phyloP scores from a whole-genome alignment of 306 rosid species.

The Alnus rubra region DNA sequence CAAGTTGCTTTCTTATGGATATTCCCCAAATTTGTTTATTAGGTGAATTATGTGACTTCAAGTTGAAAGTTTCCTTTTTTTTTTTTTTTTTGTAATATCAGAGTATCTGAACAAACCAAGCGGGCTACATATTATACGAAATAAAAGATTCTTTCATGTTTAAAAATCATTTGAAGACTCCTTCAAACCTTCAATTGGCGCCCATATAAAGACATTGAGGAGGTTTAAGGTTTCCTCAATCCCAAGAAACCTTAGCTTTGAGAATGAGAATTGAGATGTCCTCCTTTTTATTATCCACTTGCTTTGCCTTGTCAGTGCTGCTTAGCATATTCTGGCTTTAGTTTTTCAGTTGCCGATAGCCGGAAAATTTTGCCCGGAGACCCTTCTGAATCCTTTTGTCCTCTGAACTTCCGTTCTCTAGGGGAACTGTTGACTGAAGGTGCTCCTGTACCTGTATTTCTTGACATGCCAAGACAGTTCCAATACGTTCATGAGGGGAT shows the following conservation, averaged over 20 bases:
- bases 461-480: slow-evolving; percentile 13
- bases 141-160: not conserved
- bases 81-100: not conserved
- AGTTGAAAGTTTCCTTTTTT: not conserved
- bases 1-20: not conserved
- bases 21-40: not conserved
- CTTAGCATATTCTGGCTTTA: not conserved
- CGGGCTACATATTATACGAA: not conserved
- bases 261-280: no score
- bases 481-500: slow-evolving; percentile 23
- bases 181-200: not conserved
- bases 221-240: not conserved
- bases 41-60: not conserved
- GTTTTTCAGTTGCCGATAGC: not conserved
- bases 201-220: not conserved
- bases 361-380: not conserved
- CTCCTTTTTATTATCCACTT: not conserved
- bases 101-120: not conserved
- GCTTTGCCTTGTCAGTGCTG: slow-evolving; percentile 15
- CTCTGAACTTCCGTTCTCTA: slow-evolving; percentile 8
- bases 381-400: not conserved
- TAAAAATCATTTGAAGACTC: not conserved
- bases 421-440: slow-evolving; percentile 5
- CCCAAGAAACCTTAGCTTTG: not conserved
- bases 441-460: not conserved